phyloP scores from a whole-genome alignment of 2,329 filamentous ascomycete genomes.

The Diaporthe humulicola region DNA sequence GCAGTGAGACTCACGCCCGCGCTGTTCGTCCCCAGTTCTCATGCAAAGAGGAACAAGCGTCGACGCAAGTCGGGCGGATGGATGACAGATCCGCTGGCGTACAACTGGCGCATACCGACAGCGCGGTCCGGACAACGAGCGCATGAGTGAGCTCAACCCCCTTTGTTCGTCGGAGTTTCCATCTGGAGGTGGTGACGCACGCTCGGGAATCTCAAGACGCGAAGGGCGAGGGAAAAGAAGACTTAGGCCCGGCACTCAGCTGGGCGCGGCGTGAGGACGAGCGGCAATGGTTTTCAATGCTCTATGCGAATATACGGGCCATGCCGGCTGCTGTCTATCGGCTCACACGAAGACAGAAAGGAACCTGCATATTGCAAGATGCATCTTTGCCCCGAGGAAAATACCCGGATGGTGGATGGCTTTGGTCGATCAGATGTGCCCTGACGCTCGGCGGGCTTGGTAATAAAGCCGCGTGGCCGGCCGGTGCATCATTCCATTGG shows the following conservation, averaged over 20 bases:
- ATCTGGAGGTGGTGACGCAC: conserved; percentile 8
- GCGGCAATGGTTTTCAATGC: neutral
- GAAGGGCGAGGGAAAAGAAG: neutral
- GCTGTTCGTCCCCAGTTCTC: neutral
- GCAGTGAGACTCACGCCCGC: neutral
- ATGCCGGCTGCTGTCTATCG: neutral
- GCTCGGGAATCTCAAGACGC: neutral
- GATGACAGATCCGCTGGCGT: neutral
- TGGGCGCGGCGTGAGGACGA: neutral
- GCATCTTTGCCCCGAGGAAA: neutral
- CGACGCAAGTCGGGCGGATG: neutral
- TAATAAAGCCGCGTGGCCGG: conserved; percentile 29
- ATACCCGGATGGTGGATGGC: neutral
- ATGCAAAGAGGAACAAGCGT: neutral
- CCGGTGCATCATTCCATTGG: neutral
- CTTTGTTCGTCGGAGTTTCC: conserved; percentile 8
- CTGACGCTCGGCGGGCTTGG: conserved; percentile 25
- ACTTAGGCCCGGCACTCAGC: neutral
- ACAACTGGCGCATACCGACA: neutral
- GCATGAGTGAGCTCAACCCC: neutral
- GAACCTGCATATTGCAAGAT: neutral
- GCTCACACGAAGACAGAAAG: neutral
- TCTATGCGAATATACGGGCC: neutral
- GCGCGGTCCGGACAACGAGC: neutral
- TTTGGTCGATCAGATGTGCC: neutral